Conservation (phyloP, 257 asterid genomes). For the Cynanchum wilfordii region DNA sequence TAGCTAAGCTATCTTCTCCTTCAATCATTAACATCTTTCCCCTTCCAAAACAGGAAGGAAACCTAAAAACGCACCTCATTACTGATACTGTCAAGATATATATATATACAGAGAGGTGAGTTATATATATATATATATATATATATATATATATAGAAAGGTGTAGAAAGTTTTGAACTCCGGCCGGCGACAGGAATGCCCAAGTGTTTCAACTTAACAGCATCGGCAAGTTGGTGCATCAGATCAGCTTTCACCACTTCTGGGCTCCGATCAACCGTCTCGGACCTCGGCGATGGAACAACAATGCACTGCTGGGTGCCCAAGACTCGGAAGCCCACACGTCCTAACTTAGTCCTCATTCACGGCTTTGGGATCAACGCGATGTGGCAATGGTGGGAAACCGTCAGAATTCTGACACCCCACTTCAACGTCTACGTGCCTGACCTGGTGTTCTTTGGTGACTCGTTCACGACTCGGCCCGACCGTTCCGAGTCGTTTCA, state of each 20-base stretch:
- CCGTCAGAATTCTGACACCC: conserved; percentile 33
- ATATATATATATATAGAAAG: no score
- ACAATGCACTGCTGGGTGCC: conserved; percentile 60
- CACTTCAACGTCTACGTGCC: conserved; percentile 67
- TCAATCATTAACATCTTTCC: no score
- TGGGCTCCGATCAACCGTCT: conserved; percentile 49
- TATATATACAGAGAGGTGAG: no score
- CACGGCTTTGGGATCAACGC: conserved; percentile 70
- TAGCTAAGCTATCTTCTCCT: no score
- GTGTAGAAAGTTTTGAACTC: no score
- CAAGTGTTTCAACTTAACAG: conserved; percentile 52
- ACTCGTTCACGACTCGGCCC: conserved; percentile 46
- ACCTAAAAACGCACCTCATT: no score
- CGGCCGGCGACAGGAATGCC: conserved; percentile 15
- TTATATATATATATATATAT: no score
- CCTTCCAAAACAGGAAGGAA: no score
- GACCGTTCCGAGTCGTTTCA: conserved; percentile 58
- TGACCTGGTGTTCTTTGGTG: conserved; percentile 59
- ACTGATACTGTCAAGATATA: no score
- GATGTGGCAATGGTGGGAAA: conserved; percentile 58
- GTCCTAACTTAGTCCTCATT: conserved; percentile 46
- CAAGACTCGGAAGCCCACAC: conserved; percentile 28
- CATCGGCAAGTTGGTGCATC: conserved; percentile 44
- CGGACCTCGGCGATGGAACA: conserved; percentile 57
- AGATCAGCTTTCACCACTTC: conserved; percentile 32